Percentiles rank a stretch among this genome's conserved stretches.
phyloP scores from a whole-genome alignment of 2,329 filamentous ascomycete species.

The Cladophialophora exuberans region DNA sequence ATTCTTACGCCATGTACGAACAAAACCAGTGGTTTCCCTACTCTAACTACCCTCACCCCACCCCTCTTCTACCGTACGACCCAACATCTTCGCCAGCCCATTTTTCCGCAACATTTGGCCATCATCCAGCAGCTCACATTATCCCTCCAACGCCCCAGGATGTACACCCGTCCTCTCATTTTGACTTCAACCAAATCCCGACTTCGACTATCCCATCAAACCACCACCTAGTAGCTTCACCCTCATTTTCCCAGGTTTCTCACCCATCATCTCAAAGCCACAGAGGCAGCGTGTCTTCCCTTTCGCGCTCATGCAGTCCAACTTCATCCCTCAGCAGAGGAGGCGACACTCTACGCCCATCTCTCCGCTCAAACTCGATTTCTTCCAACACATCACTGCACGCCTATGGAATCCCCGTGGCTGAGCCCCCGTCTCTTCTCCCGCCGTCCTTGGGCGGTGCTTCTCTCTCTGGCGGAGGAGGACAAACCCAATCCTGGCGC shows the following conservation, averaged over 20 bases:
- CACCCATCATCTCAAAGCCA: constrained; percentile 23
- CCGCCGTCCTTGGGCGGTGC: constrained; percentile 7
- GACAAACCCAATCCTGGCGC: constrained; percentile 51
- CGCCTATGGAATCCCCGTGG: constrained; percentile 33
- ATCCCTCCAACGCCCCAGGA: constrained; percentile 33
- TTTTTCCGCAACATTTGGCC: constrained; percentile 14
- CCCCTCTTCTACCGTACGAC: constrained; percentile 27
- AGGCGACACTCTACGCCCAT: constrained; percentile 16
- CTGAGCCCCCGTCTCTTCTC: constrained; percentile 18
- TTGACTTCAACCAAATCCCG: constrained; percentile 29
- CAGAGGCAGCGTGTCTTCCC: constrained; percentile 26
- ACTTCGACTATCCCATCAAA: constrained; percentile 18
- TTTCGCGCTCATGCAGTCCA: constrained; percentile 33
- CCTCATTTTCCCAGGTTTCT: constrained; percentile 29
- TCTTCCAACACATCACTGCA: constrained; percentile 32
- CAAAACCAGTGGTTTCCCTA: constrained; percentile 29
- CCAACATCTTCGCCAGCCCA: constrained; percentile 14
- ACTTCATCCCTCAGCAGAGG: constrained; percentile 14
- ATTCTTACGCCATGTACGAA: constrained; percentile 30
- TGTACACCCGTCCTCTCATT: constrained; percentile 23
- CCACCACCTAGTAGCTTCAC: constrained; percentile 24
- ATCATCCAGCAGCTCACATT: constrained; percentile 25
- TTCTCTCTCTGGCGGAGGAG: constrained; percentile 1
- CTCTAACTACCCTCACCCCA: constrained; percentile 25
- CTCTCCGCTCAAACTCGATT: constrained; percentile 26